phyloP scores from a whole-genome alignment of 2,329 filamentous ascomycete species.

The Trichoderma sp. region DNA sequence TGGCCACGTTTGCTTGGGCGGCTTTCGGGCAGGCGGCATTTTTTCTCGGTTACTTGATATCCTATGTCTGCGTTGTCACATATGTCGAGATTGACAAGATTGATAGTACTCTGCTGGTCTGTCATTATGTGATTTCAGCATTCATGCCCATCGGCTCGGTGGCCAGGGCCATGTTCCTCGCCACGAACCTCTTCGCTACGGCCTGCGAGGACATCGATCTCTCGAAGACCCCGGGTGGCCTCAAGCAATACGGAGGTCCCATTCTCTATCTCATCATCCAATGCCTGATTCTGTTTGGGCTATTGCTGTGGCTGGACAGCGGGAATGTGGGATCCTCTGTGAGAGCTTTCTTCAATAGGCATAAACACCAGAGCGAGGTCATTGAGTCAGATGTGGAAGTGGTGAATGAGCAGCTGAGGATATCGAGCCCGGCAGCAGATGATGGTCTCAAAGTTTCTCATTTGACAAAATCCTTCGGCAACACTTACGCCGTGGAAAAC shows the following conservation, averaged over 20 bases:
- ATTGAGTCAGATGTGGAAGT: conserved; percentile 59
- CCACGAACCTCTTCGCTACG: conserved; percentile 81
- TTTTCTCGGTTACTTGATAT: conserved; percentile 72
- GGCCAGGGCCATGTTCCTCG: conserved; percentile 71
- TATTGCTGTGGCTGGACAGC: conserved; percentile 80
- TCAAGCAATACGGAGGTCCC: conserved; percentile 78
- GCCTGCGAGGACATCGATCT: conserved; percentile 69
- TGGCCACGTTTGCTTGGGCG: conserved; percentile 82
- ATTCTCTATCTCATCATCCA: conserved; percentile 83
- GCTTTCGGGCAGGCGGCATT: conserved; percentile 74
- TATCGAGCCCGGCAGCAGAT: conserved; percentile 48
- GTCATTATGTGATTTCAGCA: conserved; percentile 73
- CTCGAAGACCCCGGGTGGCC: conserved; percentile 67
- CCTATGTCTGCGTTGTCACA: conserved; percentile 71
- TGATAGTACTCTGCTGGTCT: conserved; percentile 66
- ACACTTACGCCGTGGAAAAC: conserved; percentile 81
- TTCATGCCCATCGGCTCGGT: conserved; percentile 78
- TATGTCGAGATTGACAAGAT: conserved; percentile 72
- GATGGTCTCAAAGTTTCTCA: conserved; percentile 79
- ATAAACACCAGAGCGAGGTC: conserved; percentile 32
- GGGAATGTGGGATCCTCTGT: conserved; percentile 64
- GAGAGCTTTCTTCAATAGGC: conserved; percentile 45
- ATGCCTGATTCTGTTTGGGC: conserved; percentile 66
- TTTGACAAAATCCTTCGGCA: conserved; percentile 77
- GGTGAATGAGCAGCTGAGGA: conserved; percentile 63